Evolutionary conservation across 257 asterid species (phyloP).

Genomic region (Nicotiana noctiflora): DNA sequence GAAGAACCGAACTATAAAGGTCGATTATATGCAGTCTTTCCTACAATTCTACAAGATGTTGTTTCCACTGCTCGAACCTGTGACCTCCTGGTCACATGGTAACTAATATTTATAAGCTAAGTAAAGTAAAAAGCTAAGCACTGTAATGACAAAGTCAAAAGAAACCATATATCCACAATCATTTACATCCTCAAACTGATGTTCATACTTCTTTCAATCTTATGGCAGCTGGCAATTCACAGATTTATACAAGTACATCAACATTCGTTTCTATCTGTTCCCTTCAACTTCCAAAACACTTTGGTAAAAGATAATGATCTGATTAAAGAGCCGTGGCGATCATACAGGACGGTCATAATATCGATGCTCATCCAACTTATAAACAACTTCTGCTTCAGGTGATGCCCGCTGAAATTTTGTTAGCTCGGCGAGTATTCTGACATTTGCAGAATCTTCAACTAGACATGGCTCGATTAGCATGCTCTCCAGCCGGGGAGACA

Average conservation of each 20-base stretch:
- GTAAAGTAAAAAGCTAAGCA: too few species aligned
- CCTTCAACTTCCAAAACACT: neutral
- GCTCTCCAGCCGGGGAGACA: neutral
- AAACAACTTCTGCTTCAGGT: neutral
- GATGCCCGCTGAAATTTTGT: conserved; percentile 1
- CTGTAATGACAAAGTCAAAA: too few species aligned
- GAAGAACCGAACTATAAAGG: too few species aligned
- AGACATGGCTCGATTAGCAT: neutral
- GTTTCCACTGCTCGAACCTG: too few species aligned
- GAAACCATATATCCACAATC: neutral
- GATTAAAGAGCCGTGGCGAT: neutral
- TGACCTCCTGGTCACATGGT: too few species aligned
- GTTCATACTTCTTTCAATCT: too few species aligned
- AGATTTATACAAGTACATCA: neutral
- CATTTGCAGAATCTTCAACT: neutral
- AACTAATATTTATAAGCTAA: too few species aligned
- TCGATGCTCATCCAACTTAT: neutral
- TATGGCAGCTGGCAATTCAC: neutral
- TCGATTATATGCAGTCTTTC: too few species aligned
- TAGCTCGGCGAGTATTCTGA: neutral
- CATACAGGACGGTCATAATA: neutral
- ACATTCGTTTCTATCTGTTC: neutral
- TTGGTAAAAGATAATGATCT: neutral
- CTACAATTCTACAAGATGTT: too few species aligned
- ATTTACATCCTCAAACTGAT: neutral